Evolutionary conservation across 768 basidiomycete species (phyloP).

Genomic region (Coprinopsis cinerea): DNA sequence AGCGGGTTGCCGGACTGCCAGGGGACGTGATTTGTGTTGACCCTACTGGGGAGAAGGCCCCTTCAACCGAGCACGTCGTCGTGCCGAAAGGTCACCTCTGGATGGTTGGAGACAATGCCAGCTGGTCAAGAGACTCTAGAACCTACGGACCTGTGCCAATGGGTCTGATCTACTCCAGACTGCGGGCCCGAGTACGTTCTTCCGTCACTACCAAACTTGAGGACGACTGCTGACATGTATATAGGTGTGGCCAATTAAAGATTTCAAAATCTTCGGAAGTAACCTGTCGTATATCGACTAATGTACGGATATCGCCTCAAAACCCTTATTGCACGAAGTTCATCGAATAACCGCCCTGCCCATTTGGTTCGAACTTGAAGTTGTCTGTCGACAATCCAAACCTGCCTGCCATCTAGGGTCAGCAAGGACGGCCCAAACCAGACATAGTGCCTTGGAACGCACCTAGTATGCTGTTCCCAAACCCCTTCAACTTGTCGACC

Average conservation of each 20-base stretch:
- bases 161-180: slow-evolving; percentile 62
- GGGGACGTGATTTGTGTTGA: slow-evolving; percentile 89
- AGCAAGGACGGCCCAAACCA: neutral
- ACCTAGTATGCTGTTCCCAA: slow-evolving; percentile 91
- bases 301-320: neutral
- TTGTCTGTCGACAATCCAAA: slow-evolving; percentile 95
- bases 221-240: neutral
- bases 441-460: too few relatives aligned
- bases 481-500: slow-evolving; percentile 84
- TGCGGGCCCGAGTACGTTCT: slow-evolving; percentile 55
- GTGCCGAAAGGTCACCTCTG: slow-evolving; percentile 86
- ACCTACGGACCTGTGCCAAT: slow-evolving; percentile 90
- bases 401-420: slow-evolving; percentile 46
- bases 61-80: slow-evolving; percentile 65
- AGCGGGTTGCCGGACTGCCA: slow-evolving; percentile 84
- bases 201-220: neutral
- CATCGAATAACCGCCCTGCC: slow-evolving; percentile 93
- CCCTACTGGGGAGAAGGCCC: slow-evolving; percentile 62
- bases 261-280: slow-evolving; percentile 36
- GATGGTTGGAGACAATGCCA: slow-evolving; percentile 86
- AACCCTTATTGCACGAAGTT: slow-evolving; percentile 51
- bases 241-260: slow-evolving; percentile 40
- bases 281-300: slow-evolving; percentile 35
- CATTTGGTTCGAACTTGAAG: slow-evolving; percentile 93
- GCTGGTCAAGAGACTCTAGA: slow-evolving; percentile 81